Conservation (phyloP, 2,329 filamentous ascomycete genomes). For the Cryphonectria naterciae region DNA sequence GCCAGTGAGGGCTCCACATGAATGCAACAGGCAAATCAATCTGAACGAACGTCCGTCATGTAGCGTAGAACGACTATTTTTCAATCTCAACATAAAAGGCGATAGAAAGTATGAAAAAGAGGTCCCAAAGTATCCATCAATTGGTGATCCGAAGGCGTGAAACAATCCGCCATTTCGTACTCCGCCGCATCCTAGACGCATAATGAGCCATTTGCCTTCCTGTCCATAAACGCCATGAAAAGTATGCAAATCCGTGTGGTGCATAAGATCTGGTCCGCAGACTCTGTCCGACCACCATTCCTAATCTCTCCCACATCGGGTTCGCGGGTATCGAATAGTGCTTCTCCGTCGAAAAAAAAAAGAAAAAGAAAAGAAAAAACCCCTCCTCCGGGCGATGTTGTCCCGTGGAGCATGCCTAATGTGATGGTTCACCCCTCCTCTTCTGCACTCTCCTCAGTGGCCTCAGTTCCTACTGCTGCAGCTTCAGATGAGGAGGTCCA, state of each 20-base stretch:
- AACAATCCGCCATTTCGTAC: neutral
- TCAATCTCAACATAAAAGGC: neutral
- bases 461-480: neutral
- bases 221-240: constrained; percentile 23
- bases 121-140: neutral
- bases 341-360: neutral
- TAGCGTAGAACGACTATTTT: neutral
- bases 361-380: too few relatives aligned
- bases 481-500: constrained; percentile 26
- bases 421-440: neutral
- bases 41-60: neutral
- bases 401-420: neutral
- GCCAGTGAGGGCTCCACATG: neutral
- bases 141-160: neutral
- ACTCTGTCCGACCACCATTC: neutral
- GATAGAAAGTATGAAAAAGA: neutral
- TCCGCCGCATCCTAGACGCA: neutral
- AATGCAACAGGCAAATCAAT: neutral
- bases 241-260: constrained; percentile 23
- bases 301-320: neutral
- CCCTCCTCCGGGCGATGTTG: neutral
- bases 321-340: neutral
- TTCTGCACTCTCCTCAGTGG: neutral
- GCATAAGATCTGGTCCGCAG: neutral
- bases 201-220: neutral